Evolutionary conservation across 2,329 filamentous ascomycete species (phyloP).

Genomic region (Fusarium pilosicola): DNA sequence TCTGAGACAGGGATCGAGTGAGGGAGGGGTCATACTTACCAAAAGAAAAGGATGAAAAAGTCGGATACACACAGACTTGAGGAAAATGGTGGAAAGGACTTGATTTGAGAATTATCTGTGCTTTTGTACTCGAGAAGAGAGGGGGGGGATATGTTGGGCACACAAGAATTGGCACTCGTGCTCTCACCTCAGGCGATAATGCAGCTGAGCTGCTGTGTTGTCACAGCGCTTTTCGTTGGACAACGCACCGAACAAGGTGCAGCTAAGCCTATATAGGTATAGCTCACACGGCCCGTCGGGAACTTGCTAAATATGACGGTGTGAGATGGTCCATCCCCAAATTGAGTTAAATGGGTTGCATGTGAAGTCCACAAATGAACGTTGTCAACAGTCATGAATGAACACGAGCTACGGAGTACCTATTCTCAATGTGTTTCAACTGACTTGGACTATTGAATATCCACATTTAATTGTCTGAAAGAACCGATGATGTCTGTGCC

Average conservation of each 20-base stretch:
- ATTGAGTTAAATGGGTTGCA: not conserved
- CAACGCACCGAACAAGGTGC: not conserved
- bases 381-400: not conserved
- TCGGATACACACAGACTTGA: not conserved
- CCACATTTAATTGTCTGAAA: not conserved
- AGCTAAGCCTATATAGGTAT: slow-evolving; percentile 12
- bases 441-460: not conserved
- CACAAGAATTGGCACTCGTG: slow-evolving; percentile 16
- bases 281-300: slow-evolving; percentile 29
- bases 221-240: slow-evolving; percentile 24
- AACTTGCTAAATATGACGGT: slow-evolving; percentile 19
- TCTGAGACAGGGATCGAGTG: slow-evolving; percentile 11
- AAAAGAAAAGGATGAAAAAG: not conserved
- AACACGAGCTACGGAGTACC: not conserved
- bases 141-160: slow-evolving; percentile 15
- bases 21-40: slow-evolving; percentile 21
- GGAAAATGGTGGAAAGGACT: not conserved
- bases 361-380: not conserved
- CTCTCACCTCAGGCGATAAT: slow-evolving; percentile 28
- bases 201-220: slow-evolving; percentile 29
- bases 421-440: not conserved
- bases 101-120: not conserved
- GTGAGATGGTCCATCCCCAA: slow-evolving; percentile 5
- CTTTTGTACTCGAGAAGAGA: slow-evolving; percentile 7
- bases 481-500: not conserved